These are phyloP conservation scores for Candida ipomoeae DNA, from an alignment of 805 yeast species.

Conservation along the genomic window DNA sequence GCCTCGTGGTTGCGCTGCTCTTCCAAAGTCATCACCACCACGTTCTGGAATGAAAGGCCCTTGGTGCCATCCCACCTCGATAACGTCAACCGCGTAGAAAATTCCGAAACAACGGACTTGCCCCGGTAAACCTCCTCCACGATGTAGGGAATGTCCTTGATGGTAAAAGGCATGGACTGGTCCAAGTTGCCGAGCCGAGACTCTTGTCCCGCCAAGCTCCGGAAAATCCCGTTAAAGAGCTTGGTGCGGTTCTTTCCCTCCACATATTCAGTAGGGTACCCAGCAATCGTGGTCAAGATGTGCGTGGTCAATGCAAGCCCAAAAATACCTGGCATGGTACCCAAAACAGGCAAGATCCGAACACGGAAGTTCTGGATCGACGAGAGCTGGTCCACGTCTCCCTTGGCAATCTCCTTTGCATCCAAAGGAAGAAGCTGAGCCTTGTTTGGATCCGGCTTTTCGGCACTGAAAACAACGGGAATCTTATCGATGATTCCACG, in stretches of 20 bases:
- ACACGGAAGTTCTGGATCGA: slow-evolving; percentile 89
- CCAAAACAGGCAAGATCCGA: slow-evolving; percentile 90
- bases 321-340: slow-evolving; percentile 96
- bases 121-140: slow-evolving; percentile 93
- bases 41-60: slow-evolving; percentile 68
- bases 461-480: slow-evolving; percentile 88
- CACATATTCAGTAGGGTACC: slow-evolving; percentile 85
- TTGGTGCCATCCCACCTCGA: slow-evolving; percentile 78
- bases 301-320: slow-evolving; percentile 88
- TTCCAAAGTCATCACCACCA: slow-evolving; percentile 83
- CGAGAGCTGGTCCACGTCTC: slow-evolving; percentile 80
- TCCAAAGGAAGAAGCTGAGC: slow-evolving; percentile 83
- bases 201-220: slow-evolving; percentile 83
- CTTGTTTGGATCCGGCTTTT: slow-evolving; percentile 93
- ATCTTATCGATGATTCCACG: slow-evolving; percentile 73
- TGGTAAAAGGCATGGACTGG: slow-evolving; percentile 70
- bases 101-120: slow-evolving; percentile 82
- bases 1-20: slow-evolving; percentile 81
- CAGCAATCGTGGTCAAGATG: slow-evolving; percentile 72
- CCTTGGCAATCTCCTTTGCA: slow-evolving; percentile 74
- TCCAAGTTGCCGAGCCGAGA: slow-evolving; percentile 68
- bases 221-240: slow-evolving; percentile 77
- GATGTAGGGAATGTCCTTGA: slow-evolving; percentile 73
- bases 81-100: slow-evolving; percentile 71
- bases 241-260: slow-evolving; percentile 88